A percentile compares a stretch with the other conserved stretches of the same genome.
These are phyloP conservation scores for Heliosperma pusillum DNA, from an alignment of 148 eudicot species.

Conservation along the genomic window DNA sequence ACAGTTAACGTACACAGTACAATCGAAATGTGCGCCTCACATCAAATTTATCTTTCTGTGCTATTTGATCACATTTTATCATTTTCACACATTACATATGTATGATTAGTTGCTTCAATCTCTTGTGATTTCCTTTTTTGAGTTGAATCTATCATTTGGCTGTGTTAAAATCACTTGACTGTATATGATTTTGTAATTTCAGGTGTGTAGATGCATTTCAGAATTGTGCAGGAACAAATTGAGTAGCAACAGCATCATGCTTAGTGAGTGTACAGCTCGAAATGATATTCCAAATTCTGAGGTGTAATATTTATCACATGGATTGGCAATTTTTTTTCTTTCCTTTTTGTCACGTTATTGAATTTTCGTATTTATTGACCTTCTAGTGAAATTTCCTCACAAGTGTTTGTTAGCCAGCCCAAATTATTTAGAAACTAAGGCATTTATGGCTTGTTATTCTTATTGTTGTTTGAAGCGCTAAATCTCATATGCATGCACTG, in stretches of 20 bases:
- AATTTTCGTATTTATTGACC: background rate
- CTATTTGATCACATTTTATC: background rate
- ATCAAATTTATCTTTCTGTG: background rate
- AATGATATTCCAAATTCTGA: slow-evolving; percentile 80
- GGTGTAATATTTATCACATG: slow-evolving; percentile 36
- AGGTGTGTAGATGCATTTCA: slow-evolving; percentile 99
- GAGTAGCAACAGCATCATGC: slow-evolving; percentile 51
- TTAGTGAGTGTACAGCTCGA: slow-evolving; percentile 77
- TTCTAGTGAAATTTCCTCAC: background rate
- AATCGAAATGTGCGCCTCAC: background rate
- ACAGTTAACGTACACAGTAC: background rate
- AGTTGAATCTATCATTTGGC: background rate
- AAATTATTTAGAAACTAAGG: background rate
- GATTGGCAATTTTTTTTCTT: background rate
- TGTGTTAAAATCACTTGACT: background rate
- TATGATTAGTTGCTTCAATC: slow-evolving; percentile 8
- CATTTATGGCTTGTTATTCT: background rate
- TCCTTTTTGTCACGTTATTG: background rate
- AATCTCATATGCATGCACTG: slow-evolving; percentile 2
- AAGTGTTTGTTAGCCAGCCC: background rate
- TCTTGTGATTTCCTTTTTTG: background rate
- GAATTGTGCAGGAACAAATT: slow-evolving; percentile 76
- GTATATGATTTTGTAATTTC: slow-evolving; percentile 13
- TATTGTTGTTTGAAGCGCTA: background rate
- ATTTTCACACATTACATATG: background rate